These are phyloP conservation scores for Boletus pseudopeckii DNA, from an alignment of 768 basidiomycete genomes.

Conservation along the genomic window DNA sequence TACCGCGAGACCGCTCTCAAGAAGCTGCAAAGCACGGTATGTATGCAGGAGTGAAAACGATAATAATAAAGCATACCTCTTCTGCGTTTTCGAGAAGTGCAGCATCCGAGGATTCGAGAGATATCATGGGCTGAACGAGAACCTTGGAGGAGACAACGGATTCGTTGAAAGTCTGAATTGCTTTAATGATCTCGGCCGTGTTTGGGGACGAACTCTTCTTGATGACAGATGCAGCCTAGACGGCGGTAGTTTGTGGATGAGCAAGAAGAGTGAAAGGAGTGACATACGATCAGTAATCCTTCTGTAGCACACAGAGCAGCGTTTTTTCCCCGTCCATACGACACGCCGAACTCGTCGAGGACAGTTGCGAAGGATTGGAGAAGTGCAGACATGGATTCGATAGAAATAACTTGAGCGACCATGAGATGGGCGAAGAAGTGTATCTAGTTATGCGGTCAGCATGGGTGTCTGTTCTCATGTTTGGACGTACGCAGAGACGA, in stretches of 20 bases:
- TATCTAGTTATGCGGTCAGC: slow-evolving; percentile 49
- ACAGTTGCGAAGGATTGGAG: slow-evolving; percentile 83
- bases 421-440: slow-evolving; percentile 92
- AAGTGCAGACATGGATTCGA: slow-evolving; percentile 75
- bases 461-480: not conserved
- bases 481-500: slow-evolving; percentile 69
- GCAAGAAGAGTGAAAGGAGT: not conserved
- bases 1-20: slow-evolving; percentile 67
- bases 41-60: not conserved
- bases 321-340: slow-evolving; percentile 77
- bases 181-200: slow-evolving; percentile 64
- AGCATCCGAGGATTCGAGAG: slow-evolving; percentile 42
- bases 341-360: slow-evolving; percentile 85
- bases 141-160: slow-evolving; percentile 54
- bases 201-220: slow-evolving; percentile 57
- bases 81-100: slow-evolving; percentile 49
- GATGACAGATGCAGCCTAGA: slow-evolving; percentile 65
- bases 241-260: not conserved
- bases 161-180: slow-evolving; percentile 70
- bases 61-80: slow-evolving; percentile 45
- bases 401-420: slow-evolving; percentile 67
- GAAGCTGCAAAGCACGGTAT: slow-evolving; percentile 44
- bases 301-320: slow-evolving; percentile 81
- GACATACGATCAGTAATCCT: slow-evolving; percentile 66
- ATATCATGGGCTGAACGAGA: slow-evolving; percentile 60